phyloP scores from a whole-genome alignment of 2,329 filamentous ascomycete genomes.

The Lithohypha guttulata region DNA sequence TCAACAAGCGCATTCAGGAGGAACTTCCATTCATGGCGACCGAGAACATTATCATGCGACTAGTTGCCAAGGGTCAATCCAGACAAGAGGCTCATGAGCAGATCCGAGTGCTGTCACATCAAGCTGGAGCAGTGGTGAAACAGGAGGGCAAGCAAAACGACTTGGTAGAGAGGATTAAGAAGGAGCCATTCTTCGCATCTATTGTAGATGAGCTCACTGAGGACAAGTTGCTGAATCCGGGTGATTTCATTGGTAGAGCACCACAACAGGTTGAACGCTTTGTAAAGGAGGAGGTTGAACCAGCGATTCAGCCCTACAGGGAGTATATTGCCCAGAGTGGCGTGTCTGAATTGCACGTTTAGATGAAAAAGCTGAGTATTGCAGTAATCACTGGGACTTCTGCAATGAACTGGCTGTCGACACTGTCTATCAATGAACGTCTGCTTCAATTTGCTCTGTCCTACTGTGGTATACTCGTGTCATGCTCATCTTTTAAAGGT shows the following conservation, averaged over 20 bases:
- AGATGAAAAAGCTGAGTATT: no score
- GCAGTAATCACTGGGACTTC: no score
- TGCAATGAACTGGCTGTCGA: no score
- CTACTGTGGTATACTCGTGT: no score
- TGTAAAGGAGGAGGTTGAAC: constrained; percentile 38
- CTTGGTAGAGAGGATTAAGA: constrained; percentile 65
- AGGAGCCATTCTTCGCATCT: constrained; percentile 60
- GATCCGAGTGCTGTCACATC: constrained; percentile 69
- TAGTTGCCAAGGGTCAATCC: constrained; percentile 58
- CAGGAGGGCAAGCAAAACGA: constrained; percentile 67
- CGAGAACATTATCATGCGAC: constrained; percentile 64
- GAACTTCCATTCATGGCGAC: constrained; percentile 85
- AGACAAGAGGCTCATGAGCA: constrained; percentile 79
- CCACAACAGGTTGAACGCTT: constrained; percentile 46
- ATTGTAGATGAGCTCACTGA: constrained; percentile 52
- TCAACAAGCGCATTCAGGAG: constrained; percentile 55
- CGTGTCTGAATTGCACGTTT: constrained; percentile 33
- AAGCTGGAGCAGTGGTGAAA: constrained; percentile 62
- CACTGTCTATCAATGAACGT: no score
- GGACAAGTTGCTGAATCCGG: constrained; percentile 56
- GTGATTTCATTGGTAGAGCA: constrained; percentile 47
- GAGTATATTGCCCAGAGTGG: constrained; percentile 27
- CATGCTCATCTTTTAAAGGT: no score
- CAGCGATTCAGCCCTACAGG: constrained; percentile 39
- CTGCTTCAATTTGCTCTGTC: no score